Base-by-base conservation (phyloP, 805 yeast genomes). In the Kazachstania kunashirensis region DNA sequence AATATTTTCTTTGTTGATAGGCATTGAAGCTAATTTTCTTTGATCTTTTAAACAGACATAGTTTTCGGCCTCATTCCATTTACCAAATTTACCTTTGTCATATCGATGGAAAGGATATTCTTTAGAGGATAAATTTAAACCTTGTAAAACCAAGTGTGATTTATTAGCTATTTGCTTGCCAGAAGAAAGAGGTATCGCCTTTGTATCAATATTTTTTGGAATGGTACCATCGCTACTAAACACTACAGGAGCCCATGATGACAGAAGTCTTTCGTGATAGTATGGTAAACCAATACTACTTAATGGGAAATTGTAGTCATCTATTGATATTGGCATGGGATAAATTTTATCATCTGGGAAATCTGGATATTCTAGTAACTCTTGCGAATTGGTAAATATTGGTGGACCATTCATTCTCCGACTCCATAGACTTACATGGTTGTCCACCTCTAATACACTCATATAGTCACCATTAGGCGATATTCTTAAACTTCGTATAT, bases 271-370 rank as follows among this genome's bases (percentile, higher is more conserved):
- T 29, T 80, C 83, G 38, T 75, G 75, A 56, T 85, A 92, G 49
- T 78, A 84, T 0, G 98, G 97, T 73, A 92, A 63, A 8, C 96
- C 96, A 2, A 92, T 66, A 1, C 75, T 53, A 33, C 77, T 79
- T 39, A 89, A 65, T 0, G 96, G 86, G 11, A 66, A 61, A 3
- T 55, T 44, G 6, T 61, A 57, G 27, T 67, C 66, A 42, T 79
- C 77, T 4, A 68, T 54, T 2, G 40, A 46, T 2, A 59, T 53
- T 16, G 41, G 47, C 38, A 40, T 50, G 40, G 39, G 30, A 13
- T 48, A 31, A 35, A 62, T 43, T 34, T 66, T 47, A 47, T 53
- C 50, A 52, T 67, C 54, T 2, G 54, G 65, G 18, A 63, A 53
- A 37, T 67, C 70, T 0, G 88, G 82, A 39, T 71, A 77, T 25